Conservation (phyloP, 306 rosid species). For the Lotus japonicus region DNA sequence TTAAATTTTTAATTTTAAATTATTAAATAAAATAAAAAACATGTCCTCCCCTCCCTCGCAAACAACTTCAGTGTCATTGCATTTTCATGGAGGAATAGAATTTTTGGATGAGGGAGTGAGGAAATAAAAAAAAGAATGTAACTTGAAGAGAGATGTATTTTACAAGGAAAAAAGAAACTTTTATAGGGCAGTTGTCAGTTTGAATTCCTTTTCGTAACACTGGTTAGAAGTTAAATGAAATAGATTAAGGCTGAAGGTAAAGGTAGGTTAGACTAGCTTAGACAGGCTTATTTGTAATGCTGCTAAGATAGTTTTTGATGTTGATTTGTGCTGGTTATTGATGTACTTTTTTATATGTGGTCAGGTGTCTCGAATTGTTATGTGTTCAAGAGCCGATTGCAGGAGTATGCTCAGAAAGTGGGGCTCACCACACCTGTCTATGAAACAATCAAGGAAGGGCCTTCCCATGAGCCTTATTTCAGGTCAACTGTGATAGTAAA, state of each 20-base stretch:
- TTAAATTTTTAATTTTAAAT: too few species aligned
- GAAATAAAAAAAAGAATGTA: not conserved
- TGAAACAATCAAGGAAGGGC: constrained; percentile 89
- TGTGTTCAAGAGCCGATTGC: constrained; percentile 84
- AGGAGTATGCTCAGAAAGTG: constrained; percentile 86
- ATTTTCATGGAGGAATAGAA: not conserved
- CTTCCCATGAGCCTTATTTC: constrained; percentile 84
- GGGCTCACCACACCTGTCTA: constrained; percentile 83
- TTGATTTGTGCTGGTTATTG: not conserved
- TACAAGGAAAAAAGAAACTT: not conserved
- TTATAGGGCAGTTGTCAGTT: not conserved
- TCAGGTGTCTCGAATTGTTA: constrained; percentile 89
- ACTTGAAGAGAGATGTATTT: not conserved
- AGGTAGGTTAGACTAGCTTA: not conserved
- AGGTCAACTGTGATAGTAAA: constrained; percentile 66
- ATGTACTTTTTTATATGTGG: not conserved
- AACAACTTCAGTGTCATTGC: not conserved
- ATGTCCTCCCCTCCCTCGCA: too few species aligned
- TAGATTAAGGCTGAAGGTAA: not conserved
- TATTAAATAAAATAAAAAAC: too few species aligned
- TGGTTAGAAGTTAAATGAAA: not conserved
- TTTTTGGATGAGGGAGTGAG: not conserved
- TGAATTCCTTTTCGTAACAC: not conserved
- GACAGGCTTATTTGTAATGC: not conserved
- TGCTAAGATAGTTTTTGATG: not conserved